These are phyloP conservation scores for Fusarium nelsonii DNA, from an alignment of 2,329 filamentous ascomycete genomes.

Conservation along the genomic window DNA sequence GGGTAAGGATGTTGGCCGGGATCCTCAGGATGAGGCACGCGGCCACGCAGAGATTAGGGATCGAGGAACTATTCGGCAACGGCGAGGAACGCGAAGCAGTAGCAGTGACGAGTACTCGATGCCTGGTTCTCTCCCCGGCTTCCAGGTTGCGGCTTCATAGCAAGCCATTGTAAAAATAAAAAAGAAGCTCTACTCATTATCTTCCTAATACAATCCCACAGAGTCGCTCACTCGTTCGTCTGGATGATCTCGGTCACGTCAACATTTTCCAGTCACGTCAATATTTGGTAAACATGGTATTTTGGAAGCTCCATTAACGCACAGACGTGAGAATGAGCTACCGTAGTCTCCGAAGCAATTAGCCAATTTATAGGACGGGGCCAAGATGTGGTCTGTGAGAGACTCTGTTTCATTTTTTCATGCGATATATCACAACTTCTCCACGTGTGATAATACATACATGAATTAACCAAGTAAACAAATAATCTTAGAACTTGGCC, in stretches of 20 bases:
- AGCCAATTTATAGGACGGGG: conserved; percentile 5
- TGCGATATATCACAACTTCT: conserved; percentile 9
- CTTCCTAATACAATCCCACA: neutral
- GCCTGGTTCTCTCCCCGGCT: conserved; percentile 61
- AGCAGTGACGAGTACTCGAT: conserved; percentile 59
- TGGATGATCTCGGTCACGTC: conserved; percentile 8
- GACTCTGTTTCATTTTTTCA: conserved; percentile 23
- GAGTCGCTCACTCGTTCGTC: neutral
- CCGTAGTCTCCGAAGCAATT: conserved; percentile 13
- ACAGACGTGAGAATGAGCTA: conserved; percentile 21
- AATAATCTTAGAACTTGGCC: conserved; percentile 46
- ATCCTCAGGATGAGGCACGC: conserved; percentile 64
- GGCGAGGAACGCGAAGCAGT: conserved; percentile 53
- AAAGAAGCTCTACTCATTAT: conserved; percentile 16
- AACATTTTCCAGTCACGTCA: neutral
- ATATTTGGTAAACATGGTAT: neutral
- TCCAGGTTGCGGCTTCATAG: conserved; percentile 50
- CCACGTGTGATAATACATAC: conserved; percentile 10
- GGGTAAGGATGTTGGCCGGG: conserved; percentile 65
- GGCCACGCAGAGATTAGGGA: conserved; percentile 59
- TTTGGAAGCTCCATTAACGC: conserved; percentile 6
- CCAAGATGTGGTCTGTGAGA: conserved; percentile 23
- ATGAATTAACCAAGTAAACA: conserved; percentile 14
- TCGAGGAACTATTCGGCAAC: conserved; percentile 55
- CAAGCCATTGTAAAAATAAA: conserved; percentile 9